Base-by-base conservation (phyloP, 306 rosid species). In the Quercus cerris region DNA sequence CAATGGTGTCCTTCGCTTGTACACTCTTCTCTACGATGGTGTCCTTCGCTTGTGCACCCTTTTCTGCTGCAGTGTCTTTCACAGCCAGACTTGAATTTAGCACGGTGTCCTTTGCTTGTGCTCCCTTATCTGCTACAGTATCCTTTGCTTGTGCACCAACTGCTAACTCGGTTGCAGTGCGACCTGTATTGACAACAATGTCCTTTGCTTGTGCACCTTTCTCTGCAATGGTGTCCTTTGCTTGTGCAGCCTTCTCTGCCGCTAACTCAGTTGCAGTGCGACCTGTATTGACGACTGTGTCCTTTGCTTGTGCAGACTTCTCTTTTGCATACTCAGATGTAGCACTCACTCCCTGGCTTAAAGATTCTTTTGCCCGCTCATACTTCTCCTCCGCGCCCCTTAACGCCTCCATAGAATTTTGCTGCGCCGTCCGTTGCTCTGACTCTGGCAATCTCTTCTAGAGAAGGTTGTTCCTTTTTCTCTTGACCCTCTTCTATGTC, bases 311-410 rank as follows among this genome's bases (percentile, higher is more conserved):
- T 5, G 78, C 57, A 7, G 76, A 71, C 75, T 77, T 81, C 66
- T 89, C 82, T 66, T 46, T 51, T 5, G 56, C 66, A 20, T 62
- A 15, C 74, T 82, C 87, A 1, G 85, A 56, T 66, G 83, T 78
- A 4, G 69, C 7, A 5, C 63, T 58, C 0, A 87, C 52, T 67
- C 87, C 76, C 59, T 87, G 78, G 4, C 75, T 82, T 11, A 63
- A 75, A 11, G 82, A 80, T 75, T 89, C 81, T 54, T 84, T 87
- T 15, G 80, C 90, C 66, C 59, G 63, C 61, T 82, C 85, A 19
- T 84, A 85, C 9, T 84, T 75, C 82, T 87, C 92, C 70, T 80
- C 84, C 1, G 94, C 91, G 0, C 81, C 89, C 73, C 76, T 74
- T 19, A 87, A 57, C 0, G 84, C 84, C 77, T 81, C 91, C 68